phyloP scores from a whole-genome alignment of 2,329 filamentous ascomycete species.

The Aspergillus pseudoviridinutans region DNA sequence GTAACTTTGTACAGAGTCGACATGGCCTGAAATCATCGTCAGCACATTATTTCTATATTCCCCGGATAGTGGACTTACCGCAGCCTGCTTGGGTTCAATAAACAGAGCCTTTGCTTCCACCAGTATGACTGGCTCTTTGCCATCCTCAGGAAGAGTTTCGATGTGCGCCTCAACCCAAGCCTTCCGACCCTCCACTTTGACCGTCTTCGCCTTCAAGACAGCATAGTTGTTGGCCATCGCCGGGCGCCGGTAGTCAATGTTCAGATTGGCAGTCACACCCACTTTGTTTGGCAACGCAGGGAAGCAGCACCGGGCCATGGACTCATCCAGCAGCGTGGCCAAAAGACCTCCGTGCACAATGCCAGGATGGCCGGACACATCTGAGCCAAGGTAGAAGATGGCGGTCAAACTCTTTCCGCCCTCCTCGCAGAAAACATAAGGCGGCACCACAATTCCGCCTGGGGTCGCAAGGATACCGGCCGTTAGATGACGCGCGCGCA shows the following conservation, averaged over 20 bases:
- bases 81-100: constrained; percentile 79
- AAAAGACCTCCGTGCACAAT: constrained; percentile 88
- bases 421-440: constrained; percentile 69
- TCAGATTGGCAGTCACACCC: constrained; percentile 81
- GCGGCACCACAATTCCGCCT: constrained; percentile 74
- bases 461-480: constrained; percentile 73
- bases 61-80: constrained; percentile 50
- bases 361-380: constrained; percentile 83
- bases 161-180: constrained; percentile 88
- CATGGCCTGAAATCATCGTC: constrained; percentile 14
- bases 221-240: constrained; percentile 71
- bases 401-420: constrained; percentile 66
- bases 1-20: constrained; percentile 23
- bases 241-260: constrained; percentile 75
- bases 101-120: constrained; percentile 84
- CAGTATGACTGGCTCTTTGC: constrained; percentile 62
- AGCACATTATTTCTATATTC: neutral
- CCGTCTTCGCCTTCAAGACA: constrained; percentile 74
- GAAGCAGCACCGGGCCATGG: constrained; percentile 82
- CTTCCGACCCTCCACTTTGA: constrained; percentile 85
- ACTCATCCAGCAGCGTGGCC: constrained; percentile 91
- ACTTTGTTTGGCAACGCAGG: constrained; percentile 76
- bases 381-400: constrained; percentile 71
- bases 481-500: constrained; percentile 74
- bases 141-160: constrained; percentile 67